These are phyloP conservation scores for Thraustochytrium striatum DNA, from an alignment of 352 stramenopile genomes.

Conservation along the genomic window DNA sequence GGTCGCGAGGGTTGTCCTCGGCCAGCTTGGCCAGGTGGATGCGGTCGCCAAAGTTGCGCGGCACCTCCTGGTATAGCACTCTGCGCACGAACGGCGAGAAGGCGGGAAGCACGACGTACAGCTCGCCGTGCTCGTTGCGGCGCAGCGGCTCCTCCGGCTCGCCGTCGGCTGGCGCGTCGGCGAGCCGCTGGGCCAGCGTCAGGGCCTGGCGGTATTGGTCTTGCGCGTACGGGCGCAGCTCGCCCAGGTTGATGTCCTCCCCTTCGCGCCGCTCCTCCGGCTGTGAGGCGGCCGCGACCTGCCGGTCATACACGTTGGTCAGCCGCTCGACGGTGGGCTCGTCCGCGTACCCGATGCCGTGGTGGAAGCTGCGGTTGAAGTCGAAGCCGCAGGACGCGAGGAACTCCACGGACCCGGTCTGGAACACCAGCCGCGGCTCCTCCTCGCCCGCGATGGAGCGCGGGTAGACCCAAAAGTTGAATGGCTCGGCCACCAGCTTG, in stretches of 20 bases:
- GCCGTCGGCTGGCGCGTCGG: no score
- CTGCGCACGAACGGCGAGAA: slow-evolving; percentile 54
- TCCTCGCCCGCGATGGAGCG: slow-evolving; percentile 60
- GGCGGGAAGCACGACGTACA: slow-evolving; percentile 61
- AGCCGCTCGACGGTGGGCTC: slow-evolving; percentile 57
- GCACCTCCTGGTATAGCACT: slow-evolving; percentile 29
- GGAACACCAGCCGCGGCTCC: slow-evolving; percentile 71
- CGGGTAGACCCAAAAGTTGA: slow-evolving; percentile 78
- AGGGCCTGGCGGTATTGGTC: no score
- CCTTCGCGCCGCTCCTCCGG: not conserved
- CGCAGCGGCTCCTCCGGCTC: no score
- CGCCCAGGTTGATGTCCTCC: not conserved
- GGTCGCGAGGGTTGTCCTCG: slow-evolving; percentile 50
- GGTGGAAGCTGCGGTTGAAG: slow-evolving; percentile 75
- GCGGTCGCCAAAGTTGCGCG: not conserved
- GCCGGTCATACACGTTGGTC: not conserved
- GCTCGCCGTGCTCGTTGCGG: slow-evolving; percentile 22
- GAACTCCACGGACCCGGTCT: slow-evolving; percentile 72
- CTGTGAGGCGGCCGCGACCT: not conserved
- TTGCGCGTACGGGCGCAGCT: not conserved
- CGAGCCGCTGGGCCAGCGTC: no score
- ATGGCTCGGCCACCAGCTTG: slow-evolving; percentile 58
- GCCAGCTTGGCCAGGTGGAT: slow-evolving; percentile 38
- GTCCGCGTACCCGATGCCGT: slow-evolving; percentile 73
- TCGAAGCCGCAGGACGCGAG: slow-evolving; percentile 74